These are phyloP conservation scores for Dothistroma septosporum DNA, from an alignment of 2,329 filamentous ascomycete species.

Conservation along the genomic window DNA sequence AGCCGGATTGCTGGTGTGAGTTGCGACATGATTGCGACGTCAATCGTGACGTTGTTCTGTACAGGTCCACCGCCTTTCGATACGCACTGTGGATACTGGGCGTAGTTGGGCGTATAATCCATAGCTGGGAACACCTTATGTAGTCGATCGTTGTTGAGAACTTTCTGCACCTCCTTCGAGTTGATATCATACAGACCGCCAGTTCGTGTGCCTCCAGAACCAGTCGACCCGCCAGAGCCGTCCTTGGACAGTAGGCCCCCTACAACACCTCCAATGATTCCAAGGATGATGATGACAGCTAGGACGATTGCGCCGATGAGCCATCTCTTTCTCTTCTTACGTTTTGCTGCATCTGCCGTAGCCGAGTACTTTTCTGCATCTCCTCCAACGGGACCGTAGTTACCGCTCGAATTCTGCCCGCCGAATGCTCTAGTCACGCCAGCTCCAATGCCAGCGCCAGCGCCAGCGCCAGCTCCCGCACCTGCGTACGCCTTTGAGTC, in stretches of 20 bases:
- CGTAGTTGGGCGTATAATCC: slow-evolving; percentile 89
- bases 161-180: slow-evolving; percentile 71
- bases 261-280: slow-evolving; percentile 67
- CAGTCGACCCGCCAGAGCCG: slow-evolving; percentile 2
- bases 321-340: slow-evolving; percentile 66
- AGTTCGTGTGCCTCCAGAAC: slow-evolving; percentile 6
- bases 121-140: slow-evolving; percentile 94
- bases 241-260: slow-evolving; percentile 63
- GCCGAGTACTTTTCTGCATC: slow-evolving; percentile 62
- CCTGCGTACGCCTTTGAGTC: slow-evolving; percentile 40
- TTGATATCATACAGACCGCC: slow-evolving; percentile 62
- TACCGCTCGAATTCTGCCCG: slow-evolving; percentile 34
- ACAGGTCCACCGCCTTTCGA: slow-evolving; percentile 63
- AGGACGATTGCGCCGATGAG: slow-evolving; percentile 59
- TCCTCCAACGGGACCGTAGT: slow-evolving; percentile 55
- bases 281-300: slow-evolving; percentile 63
- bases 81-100: slow-evolving; percentile 82
- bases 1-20: slow-evolving; percentile 82
- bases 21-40: slow-evolving; percentile 84
- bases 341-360: slow-evolving; percentile 56
- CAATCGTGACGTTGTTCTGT: slow-evolving; percentile 91
- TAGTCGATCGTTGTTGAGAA: slow-evolving; percentile 75
- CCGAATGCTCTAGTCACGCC: slow-evolving; percentile 35
- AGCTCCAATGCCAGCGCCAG: slow-evolving; percentile 36
- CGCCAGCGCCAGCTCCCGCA: slow-evolving; percentile 38